Evolutionary conservation across 257 asterid species (phyloP), one percentile per base, ranked within the genome.

Genomic region (Haberlea rhodopensis): DNA sequence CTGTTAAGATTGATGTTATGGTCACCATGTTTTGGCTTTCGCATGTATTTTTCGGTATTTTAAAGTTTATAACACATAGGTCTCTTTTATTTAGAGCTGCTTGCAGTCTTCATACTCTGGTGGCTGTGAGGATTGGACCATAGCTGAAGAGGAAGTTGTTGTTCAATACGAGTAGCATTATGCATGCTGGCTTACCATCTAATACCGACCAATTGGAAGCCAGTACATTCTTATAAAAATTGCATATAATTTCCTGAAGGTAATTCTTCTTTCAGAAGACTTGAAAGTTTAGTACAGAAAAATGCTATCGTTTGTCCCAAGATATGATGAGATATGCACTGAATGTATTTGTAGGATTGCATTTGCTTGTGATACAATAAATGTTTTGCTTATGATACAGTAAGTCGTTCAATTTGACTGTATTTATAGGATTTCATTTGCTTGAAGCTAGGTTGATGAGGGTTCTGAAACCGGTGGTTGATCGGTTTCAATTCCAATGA

Each of bases 61-160:
- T 21, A 7, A 25, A 66, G 6, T 22, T 23, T 27, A 18, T 79
- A 61, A 71, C 63, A 11, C n/a, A 11, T 37, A 37, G 3, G 13
- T 6, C 18, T 34, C 37, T 59, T 34, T 51, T 37, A 52, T 61
- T 79, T 54, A 92, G 99, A 89, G 80, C 65, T 92, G 99, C 68
- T 73, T 68, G 18, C 73, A 63, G 1, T 29, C 70, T 7, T 63
- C 68, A 8, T 63, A 13, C 62, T 62, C 20, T 69, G 76, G 73
- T 5, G 71, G 78, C 24, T 37, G 51, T 20, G 77, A 75, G 48
- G 84, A 75, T 19, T 92, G 99, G 99, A 65, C 69, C 8, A 72
- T 87, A 8, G 80, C 90, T 10, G 95, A 87, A 81, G 99, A 92
- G 84, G 78, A 79, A 37, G 77, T 82, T 23, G 72, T 81, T 57